phyloP scores from a whole-genome alignment of 805 yeast genomes.

The Saturnispora besseyi region DNA sequence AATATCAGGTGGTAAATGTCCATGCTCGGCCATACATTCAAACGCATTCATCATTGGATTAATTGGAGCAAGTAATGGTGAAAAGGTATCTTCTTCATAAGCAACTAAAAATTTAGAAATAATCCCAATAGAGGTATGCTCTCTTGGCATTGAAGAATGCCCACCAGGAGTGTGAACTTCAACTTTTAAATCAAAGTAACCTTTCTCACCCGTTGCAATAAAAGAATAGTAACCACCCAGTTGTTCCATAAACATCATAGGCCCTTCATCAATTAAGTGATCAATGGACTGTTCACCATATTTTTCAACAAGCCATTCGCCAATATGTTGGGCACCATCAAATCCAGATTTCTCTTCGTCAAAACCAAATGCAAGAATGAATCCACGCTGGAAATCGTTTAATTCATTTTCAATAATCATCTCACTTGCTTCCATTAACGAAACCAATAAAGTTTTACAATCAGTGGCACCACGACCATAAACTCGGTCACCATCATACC shows the following conservation, averaged over 20 bases:
- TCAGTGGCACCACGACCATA: constrained; percentile 79
- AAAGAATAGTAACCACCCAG: constrained; percentile 16
- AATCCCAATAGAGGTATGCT: constrained; percentile 73
- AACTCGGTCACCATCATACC: constrained; percentile 54
- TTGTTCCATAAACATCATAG: constrained; percentile 37
- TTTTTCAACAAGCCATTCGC: constrained; percentile 36
- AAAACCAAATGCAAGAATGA: constrained; percentile 61
- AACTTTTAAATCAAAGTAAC: constrained; percentile 32
- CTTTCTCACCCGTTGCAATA: constrained; percentile 32
- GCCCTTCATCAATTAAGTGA: constrained; percentile 52
- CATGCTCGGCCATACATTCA: constrained; percentile 56
- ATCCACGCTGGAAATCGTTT: constrained; percentile 47
- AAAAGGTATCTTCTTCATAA: constrained; percentile 51
- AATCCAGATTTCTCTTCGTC: constrained; percentile 71
- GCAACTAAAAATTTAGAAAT: constrained; percentile 46
- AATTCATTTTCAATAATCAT: constrained; percentile 38
- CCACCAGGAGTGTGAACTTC: constrained; percentile 51
- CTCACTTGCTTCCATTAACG: constrained; percentile 60
- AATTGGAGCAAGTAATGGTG: constrained; percentile 34
- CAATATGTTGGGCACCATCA: constrained; percentile 51
- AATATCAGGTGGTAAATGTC: constrained; percentile 12
- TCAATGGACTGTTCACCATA: constrained; percentile 56
- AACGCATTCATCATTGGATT: constrained; percentile 54
- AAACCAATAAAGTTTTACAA: constrained; percentile 61
- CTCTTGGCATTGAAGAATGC: constrained; percentile 51